Evolutionary conservation across 2,329 filamentous ascomycete genomes (phyloP).

Genomic region (Keithomyces neogunnii): DNA sequence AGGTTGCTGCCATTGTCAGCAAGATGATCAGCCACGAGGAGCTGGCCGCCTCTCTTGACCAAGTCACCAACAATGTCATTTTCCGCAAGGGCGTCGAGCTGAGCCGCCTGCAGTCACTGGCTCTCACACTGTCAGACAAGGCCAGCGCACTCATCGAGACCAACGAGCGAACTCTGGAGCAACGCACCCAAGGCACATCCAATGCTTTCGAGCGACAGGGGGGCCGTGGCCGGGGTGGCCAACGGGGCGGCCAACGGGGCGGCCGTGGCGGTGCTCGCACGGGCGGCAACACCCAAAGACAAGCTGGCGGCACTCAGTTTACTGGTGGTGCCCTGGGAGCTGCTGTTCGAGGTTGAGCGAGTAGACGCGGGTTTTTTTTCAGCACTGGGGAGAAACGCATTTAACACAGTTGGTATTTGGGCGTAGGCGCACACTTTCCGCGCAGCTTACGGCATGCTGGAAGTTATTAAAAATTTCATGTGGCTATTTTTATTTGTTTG

Average conservation of each 20-base stretch:
- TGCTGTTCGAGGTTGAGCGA: conserved; percentile 48
- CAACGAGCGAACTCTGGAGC: conserved; percentile 95
- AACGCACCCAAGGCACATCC: conserved; percentile 89
- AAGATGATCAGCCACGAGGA: conserved; percentile 99
- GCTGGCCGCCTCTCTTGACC: conserved; percentile 89
- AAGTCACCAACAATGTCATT: conserved; percentile 94
- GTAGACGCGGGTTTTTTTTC: not conserved
- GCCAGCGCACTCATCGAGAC: conserved; percentile 91
- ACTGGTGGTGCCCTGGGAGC: conserved; percentile 72
- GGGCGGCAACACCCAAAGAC: conserved; percentile 53
- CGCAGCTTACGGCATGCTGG: not conserved
- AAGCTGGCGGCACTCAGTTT: conserved; percentile 69
- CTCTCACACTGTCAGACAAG: conserved; percentile 91
- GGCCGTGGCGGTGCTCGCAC: conserved; percentile 52
- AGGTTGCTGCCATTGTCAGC: conserved; percentile 91
- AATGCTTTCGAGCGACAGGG: conserved; percentile 94
- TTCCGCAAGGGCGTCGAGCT: conserved; percentile 99
- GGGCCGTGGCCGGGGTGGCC: conserved; percentile 62
- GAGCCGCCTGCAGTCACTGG: conserved; percentile 88
- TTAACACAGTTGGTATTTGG: conserved; percentile 1
- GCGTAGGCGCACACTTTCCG: conserved; percentile 4
- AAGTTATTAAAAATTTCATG: conserved; percentile 1
- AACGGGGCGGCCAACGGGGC: conserved; percentile 52
- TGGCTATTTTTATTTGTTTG: conserved; percentile 1
- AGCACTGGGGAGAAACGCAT: not conserved